Evolutionary conservation across 1,139 yeast species (phyloP), one percentile per base, ranked within the genome.

Genomic region (Meyerozyma guilliermondii): DNA sequence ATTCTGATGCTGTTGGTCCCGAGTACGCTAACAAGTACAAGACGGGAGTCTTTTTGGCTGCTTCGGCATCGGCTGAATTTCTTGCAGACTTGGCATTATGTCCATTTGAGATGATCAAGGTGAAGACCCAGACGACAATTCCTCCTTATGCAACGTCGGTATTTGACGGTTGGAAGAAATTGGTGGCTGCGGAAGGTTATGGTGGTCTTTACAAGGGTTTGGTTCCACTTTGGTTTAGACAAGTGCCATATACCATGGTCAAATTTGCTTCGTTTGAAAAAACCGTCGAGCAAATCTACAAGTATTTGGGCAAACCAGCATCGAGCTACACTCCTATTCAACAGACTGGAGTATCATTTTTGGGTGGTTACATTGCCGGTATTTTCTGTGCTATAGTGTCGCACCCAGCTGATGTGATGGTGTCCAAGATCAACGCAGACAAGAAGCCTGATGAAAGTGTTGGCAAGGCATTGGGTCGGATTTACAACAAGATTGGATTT

Each of bases 341-440:
- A 60, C 96, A 91, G 68, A 91, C 96, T 30, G 95, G 96, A 46
- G 95, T 91, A 38, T 87, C 96, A 24, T 91, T 91, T 71, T 73
- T 81, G 44, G 96, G 95, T 65, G 97, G 98, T 65, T 89, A 89
- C 71, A 80, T 89, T 63, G 98, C 97, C 24, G 98, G 97, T 81
- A 83, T 91, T 46, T 80, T 88, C 71, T 89, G 97, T 74, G 97
- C 97, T 20, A 68, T 85, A 43, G 94, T 88, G 16, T 89, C 96
- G 20, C 97, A 91, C 65, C 98, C 98, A 36, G 97, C 97, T 34
- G 98, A 91, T 66, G 96, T 89, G 38, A 83, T 91, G 95, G 97
- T 91, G 31, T 87, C 96, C 43, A 87, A 89, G 76, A 79, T 91
- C 56, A 89, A 87, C 61, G 75, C 85, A 46, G 92, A 86, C 50